Base-by-base conservation (phyloP, 2,329 filamentous ascomycete genomes). In the Exophiala aquamarina region DNA sequence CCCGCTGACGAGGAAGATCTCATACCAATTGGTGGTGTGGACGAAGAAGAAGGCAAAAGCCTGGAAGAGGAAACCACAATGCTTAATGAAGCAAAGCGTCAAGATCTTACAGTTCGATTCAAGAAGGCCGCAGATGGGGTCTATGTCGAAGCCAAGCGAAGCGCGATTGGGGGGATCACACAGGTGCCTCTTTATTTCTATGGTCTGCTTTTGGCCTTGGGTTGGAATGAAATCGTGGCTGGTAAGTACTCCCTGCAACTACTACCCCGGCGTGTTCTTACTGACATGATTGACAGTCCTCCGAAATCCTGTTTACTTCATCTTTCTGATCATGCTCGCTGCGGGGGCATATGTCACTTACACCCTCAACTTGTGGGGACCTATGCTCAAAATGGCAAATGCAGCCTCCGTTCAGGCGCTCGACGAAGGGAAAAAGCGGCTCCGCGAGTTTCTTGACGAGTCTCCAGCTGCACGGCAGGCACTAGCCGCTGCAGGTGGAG, bases 91-190 rank as follows among this genome's bases (percentile, higher is more conserved):
- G 79, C 83, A 56, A 95, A 96, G 72, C 82, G 88, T 50, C 88
- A 95, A 64, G 91, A 98, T 65, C 79, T 98, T 20, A 89, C 90
- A 8, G 86, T 95, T 11, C 81, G 93, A 45, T 98, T 98, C 79
- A 97, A 96, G 78, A 97, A 97, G 78, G 93, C 89, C 28, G 93
- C 93, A 1, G 93, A 98, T 65, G 93, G 91, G 6, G 92, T 98
- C 3, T 98, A 95, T 61, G 91, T 98, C 33, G 93, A 98, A 72
- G 93, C 93, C 40, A 98, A 98, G 78, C 83, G 93, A 49, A 91
- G 92, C 65, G 93, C 93, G 33, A 94, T 98, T 64, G 93, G 93
- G 44, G 91, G 92, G 47, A 88, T 98, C 60, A 88, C 91, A 3
- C 91, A 96, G 68, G 84, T 98, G 40, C 93, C 93, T 4, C 72